These are phyloP conservation scores for Endoconidiophora laricicola DNA, from an alignment of 2,329 filamentous ascomycete genomes.

Conservation along the genomic window DNA sequence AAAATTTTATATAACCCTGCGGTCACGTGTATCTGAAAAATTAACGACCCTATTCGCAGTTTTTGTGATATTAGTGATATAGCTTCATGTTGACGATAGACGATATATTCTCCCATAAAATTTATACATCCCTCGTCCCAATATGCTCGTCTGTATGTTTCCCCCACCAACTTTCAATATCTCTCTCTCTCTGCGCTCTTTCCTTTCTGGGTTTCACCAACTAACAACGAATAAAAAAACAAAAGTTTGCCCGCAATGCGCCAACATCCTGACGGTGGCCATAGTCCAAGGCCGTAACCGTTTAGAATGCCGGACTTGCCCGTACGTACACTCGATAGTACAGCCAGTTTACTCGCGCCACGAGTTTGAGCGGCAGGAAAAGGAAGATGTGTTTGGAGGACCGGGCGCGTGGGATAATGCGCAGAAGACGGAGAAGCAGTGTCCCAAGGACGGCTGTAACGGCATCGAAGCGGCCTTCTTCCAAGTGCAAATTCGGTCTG, in stretches of 20 bases:
- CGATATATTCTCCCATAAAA: background rate
- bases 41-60: too few species aligned
- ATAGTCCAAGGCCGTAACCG: conserved; percentile 49
- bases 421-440: conserved; percentile 69
- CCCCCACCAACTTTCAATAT: conserved; percentile 1
- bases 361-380: conserved; percentile 71
- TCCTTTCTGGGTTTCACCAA: conserved; percentile 2
- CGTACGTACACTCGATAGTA: conserved; percentile 74
- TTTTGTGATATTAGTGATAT: background rate
- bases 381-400: conserved; percentile 79
- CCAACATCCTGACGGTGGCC: conserved; percentile 67
- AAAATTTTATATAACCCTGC: too few species aligned
- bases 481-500: conserved; percentile 93
- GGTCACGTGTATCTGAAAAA: background rate
- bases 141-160: conserved; percentile 49
- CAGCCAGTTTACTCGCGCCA: conserved; percentile 67
- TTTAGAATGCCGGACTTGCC: conserved; percentile 89
- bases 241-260: conserved; percentile 66
- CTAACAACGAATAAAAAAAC: conserved; percentile 11
- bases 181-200: background rate
- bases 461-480: conserved; percentile 82
- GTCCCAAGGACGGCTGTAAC: conserved; percentile 63
- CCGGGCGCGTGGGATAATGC: conserved; percentile 82
- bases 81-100: background rate
- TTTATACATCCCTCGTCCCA: background rate